A percentile compares a stretch with the other conserved stretches of the same genome.
Evolutionary conservation across 2,329 filamentous ascomycete species (phyloP).

Genomic region (Blastomyces emzantsi): DNA sequence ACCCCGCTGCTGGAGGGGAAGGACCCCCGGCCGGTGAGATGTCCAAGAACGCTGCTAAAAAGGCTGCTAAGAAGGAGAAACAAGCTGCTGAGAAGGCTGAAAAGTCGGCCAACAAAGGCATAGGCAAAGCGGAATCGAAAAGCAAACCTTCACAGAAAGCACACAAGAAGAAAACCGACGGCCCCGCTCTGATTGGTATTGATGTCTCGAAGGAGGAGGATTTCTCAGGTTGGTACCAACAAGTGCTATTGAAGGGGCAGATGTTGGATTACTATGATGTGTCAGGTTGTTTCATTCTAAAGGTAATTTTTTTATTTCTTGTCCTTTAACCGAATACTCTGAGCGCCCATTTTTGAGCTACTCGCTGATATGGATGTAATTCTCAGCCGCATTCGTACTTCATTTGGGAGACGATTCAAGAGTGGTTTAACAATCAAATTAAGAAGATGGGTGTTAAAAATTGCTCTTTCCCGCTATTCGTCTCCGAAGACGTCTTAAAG

Average conservation of each 20-base stretch:
- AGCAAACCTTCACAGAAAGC: slow-evolving; percentile 39
- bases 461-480: slow-evolving; percentile 93
- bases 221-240: slow-evolving; percentile 93
- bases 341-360: background rate
- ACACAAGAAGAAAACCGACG: slow-evolving; percentile 49
- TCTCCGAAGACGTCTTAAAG: slow-evolving; percentile 79
- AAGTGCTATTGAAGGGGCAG: slow-evolving; percentile 92
- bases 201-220: slow-evolving; percentile 77
- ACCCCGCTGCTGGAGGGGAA: slow-evolving; percentile 30
- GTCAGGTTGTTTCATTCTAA: slow-evolving; percentile 93
- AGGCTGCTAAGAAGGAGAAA: slow-evolving; percentile 41
- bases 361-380: slow-evolving; percentile 12
- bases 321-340: background rate
- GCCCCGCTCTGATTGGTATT: slow-evolving; percentile 69
- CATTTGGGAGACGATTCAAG: slow-evolving; percentile 60
- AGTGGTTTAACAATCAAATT: slow-evolving; percentile 56
- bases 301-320: slow-evolving; percentile 37
- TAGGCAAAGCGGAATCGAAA: slow-evolving; percentile 39
- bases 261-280: slow-evolving; percentile 99
- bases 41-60: slow-evolving; percentile 40
- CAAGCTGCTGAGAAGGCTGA: slow-evolving; percentile 35
- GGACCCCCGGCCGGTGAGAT: slow-evolving; percentile 25
- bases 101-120: slow-evolving; percentile 30
- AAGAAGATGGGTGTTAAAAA: slow-evolving; percentile 90
- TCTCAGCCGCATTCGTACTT: slow-evolving; percentile 52